A percentile compares a stretch with the other conserved stretches of the same genome.
Conservation (phyloP, 169 alveolate species). For the Plasmodium fragile region DNA sequence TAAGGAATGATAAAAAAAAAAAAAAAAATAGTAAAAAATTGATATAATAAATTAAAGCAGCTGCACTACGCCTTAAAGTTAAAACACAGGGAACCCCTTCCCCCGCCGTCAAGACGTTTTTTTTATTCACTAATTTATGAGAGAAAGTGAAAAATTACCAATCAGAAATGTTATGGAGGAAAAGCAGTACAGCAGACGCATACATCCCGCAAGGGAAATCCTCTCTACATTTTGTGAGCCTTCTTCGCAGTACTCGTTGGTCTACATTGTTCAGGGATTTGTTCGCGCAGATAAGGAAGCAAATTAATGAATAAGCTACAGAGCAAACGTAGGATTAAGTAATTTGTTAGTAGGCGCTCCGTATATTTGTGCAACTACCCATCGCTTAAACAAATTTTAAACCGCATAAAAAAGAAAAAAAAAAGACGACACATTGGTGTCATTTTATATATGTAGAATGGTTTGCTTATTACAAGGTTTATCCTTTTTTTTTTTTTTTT, state of each 20-base stretch:
- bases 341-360: neutral
- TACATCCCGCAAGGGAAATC: constrained; percentile 8
- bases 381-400: neutral
- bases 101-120: neutral
- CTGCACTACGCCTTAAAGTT: neutral
- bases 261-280: neutral
- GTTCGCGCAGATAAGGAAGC: neutral
- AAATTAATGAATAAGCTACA: neutral
- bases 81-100: neutral
- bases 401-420: neutral
- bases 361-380: neutral
- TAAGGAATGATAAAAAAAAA: neutral
- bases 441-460: neutral
- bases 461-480: neutral
- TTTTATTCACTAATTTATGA: neutral
- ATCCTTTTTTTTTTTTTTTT: neutral
- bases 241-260: constrained; percentile 9
- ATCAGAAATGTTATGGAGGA: constrained; percentile 14
- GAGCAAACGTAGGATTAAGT: neutral
- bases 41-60: neutral
- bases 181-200: constrained; percentile 49
- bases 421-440: neutral
- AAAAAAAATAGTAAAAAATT: constrained; percentile 7
- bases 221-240: constrained; percentile 21
- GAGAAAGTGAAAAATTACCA: constrained; percentile 8